Percentiles rank a stretch among this genome's conserved stretches.
These are phyloP conservation scores for Argentina anserina DNA, from an alignment of 306 rosid genomes.

Conservation along the genomic window DNA sequence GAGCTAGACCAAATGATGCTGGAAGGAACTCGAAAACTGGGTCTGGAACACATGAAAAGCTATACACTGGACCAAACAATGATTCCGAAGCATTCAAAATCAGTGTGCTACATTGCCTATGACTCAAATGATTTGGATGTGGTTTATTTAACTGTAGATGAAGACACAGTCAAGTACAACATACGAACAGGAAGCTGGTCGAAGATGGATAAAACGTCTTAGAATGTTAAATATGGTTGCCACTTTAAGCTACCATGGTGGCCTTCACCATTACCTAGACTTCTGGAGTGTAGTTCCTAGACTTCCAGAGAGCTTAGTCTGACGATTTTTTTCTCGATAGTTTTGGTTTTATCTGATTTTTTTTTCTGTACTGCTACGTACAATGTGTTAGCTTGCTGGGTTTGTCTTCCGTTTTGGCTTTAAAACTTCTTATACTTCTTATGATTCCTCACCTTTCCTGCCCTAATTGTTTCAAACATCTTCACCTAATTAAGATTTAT, in stretches of 20 bases:
- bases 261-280: not conserved
- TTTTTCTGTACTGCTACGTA: no score
- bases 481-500: no score
- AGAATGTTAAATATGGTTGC: not conserved
- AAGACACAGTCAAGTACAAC: not conserved
- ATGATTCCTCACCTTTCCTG: no score
- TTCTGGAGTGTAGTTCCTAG: no score
- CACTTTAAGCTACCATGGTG: not conserved
- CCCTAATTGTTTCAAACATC: no score
- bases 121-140: not conserved
- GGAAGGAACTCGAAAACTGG: not conserved
- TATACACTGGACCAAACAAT: not conserved
- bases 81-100: not conserved
- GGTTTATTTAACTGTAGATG: not conserved
- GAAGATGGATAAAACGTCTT: not conserved
- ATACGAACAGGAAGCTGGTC: not conserved
- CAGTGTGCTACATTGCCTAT: not conserved
- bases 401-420: no score
- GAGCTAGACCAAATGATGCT: not conserved
- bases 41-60: not conserved
- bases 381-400: no score
- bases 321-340: no score
- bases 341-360: no score
- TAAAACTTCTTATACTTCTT: no score
- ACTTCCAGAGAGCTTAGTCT: no score